Conservation (phyloP, 2,329 filamentous ascomycete genomes). For the Aureobasidium lini region DNA sequence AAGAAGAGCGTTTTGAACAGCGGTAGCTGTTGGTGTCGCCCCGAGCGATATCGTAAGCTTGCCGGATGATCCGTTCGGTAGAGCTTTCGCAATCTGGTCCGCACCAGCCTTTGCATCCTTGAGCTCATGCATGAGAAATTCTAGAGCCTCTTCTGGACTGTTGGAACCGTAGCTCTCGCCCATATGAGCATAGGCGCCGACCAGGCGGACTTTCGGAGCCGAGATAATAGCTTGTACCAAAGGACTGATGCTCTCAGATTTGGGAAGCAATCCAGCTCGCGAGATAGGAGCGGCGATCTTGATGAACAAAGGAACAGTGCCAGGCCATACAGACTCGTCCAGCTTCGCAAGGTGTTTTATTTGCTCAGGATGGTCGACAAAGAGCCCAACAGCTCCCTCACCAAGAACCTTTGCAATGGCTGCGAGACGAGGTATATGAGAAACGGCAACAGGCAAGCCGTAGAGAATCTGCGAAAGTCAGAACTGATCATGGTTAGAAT, state of each 20-base stretch:
- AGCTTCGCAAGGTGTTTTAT: conserved; percentile 38
- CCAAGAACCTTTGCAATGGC: conserved; percentile 50
- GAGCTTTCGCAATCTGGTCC: conserved; percentile 22
- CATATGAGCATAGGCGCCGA: conserved; percentile 66
- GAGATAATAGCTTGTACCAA: conserved; percentile 44
- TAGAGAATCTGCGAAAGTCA: conserved; percentile 52
- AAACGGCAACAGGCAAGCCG: conserved; percentile 60
- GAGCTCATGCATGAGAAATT: conserved; percentile 54
- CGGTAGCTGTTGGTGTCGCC: conserved; percentile 66
- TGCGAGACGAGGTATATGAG: conserved; percentile 53
- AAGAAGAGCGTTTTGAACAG: conserved; percentile 52
- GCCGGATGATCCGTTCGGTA: conserved; percentile 8
- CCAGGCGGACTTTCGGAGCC: conserved; percentile 38
- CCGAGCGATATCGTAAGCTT: conserved; percentile 59
- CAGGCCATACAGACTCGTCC: conserved; percentile 32
- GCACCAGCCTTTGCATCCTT: conserved; percentile 44
- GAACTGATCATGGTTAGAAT: background rate
- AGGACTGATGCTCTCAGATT: conserved; percentile 38
- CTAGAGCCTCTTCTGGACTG: conserved; percentile 51
- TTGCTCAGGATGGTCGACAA: conserved; percentile 63
- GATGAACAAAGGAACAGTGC: conserved; percentile 53
- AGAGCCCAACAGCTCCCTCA: conserved; percentile 50
- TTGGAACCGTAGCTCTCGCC: conserved; percentile 60
- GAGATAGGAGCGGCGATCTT: conserved; percentile 69
- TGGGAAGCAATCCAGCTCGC: conserved; percentile 58